Conservation (phyloP, 1,284 basidiomycete species). For the Golubevia sp. region DNA sequence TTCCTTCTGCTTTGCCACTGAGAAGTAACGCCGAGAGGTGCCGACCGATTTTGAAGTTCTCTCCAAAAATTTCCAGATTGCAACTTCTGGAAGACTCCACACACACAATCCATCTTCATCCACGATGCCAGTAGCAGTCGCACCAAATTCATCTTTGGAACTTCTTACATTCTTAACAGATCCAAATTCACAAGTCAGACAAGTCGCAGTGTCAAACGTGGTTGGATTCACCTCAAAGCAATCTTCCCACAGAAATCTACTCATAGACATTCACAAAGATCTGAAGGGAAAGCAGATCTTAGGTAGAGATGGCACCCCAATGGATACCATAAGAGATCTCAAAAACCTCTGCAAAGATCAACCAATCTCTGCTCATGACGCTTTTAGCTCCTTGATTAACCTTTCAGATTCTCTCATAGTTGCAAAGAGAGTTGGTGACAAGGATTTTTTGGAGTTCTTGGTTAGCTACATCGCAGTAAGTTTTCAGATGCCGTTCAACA, state of each 20-base stretch:
- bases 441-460: conserved; percentile 78
- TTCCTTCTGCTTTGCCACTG: too few relatives aligned
- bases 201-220: conserved; percentile 82
- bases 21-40: too few relatives aligned
- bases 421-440: conserved; percentile 72
- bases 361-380: conserved; percentile 82
- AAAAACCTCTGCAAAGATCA: conserved; percentile 85
- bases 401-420: conserved; percentile 82
- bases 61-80: too few relatives aligned
- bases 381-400: conserved; percentile 91
- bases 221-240: conserved; percentile 63
- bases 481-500: too few relatives aligned
- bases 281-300: conserved; percentile 31
- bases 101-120: not conserved
- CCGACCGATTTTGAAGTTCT: too few relatives aligned
- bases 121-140: not conserved
- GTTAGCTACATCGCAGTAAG: conserved; percentile 88
- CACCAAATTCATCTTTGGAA: not conserved
- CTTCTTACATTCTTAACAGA: conserved; percentile 74
- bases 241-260: conserved; percentile 37
- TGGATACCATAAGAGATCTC: conserved; percentile 67
- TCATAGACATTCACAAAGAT: conserved; percentile 40
- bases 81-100: too few relatives aligned
- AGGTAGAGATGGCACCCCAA: conserved; percentile 38
- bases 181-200: conserved; percentile 81